A percentile compares a stretch with the other conserved stretches of the same genome.
Evolutionary conservation across 495 filamentous ascomycete genomes (phyloP).

Genomic region (Friedmanniomyces simplex): DNA sequence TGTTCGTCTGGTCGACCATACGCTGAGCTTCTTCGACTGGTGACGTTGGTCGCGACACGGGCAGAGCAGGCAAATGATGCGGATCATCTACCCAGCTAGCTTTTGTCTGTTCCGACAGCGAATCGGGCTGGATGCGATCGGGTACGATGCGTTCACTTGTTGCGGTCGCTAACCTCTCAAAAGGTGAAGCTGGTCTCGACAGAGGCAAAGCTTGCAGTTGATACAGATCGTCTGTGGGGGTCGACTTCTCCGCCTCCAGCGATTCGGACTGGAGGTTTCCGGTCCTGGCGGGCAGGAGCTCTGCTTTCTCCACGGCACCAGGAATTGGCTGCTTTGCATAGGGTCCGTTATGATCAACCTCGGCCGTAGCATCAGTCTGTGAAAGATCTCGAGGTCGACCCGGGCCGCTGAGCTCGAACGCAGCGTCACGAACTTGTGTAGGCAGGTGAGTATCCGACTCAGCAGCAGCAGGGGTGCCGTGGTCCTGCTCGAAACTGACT

Average conservation of each 20-base stretch:
- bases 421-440: background rate
- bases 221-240: background rate
- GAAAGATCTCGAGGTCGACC: background rate
- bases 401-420: background rate
- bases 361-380: background rate
- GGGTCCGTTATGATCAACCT: no score
- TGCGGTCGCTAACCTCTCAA: background rate
- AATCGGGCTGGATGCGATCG: no score
- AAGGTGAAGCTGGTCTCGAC: constrained; percentile 3
- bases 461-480: constrained; percentile 16
- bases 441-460: constrained; percentile 5
- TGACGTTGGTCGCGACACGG: constrained; percentile 7
- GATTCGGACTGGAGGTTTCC: background rate
- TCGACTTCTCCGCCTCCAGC: background rate
- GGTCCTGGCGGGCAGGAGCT: no score
- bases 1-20: no score
- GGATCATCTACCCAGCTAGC: background rate
- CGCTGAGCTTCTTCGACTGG: background rate
- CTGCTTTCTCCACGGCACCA: no score
- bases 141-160: no score
- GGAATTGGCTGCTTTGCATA: background rate
- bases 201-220: constrained; percentile 8
- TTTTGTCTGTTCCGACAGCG: background rate
- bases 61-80: constrained; percentile 10
- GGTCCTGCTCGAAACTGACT: constrained; percentile 8